Evolutionary conservation across 176 grass and related monocot species (phyloP), one percentile per base, ranked within the genome.

Genomic region (Carex kokanica): DNA sequence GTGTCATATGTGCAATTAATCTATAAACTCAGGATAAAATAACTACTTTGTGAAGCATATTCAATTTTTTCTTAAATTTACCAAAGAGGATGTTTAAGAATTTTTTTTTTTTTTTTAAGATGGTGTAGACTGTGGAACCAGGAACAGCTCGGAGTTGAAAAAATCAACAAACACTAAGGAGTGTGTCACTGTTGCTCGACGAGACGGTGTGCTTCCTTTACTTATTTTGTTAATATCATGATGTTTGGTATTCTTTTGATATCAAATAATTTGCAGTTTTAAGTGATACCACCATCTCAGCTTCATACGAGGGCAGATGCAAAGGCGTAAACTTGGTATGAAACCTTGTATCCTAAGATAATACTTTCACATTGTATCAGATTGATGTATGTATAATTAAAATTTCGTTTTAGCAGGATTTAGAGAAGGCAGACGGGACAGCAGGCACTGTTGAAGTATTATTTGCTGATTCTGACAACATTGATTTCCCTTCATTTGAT

Each of bases 401-500:
- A n/a, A n/a, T 69, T 36, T 8, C 1, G 2, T 69, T 53, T 2
- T 21, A 54, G 47, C 40, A 54, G 21, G 13, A 75, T 54, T 53
- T 52, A 6, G 13, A 21, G 72, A 75, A 53, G 72, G 23, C 5
- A 52, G 23, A 54, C 0, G 20, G 5, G 21, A 25, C 11, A 47
- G 17, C 32, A 74, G 71, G 47, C 72, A 14, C 12, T 29, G 47
- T 55, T 16, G 47, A 75, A 29, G 13, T 49, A 75, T 27, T 23
- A 53, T 54, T 75, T 54, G 21, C 43, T 53, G 72, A 54, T 49
- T 0, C 49, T 54, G 72, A 55, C 47, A 53, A 54, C 72, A 17
- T 75, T 29, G 72, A 75, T 54, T 54, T 75, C 12, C 72, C 72
- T 17, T 54, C 72, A 31, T 75, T 75, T 75, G 72, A 75, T 75